These are phyloP conservation scores for Lanmaoa rubissima DNA, from an alignment of 768 basidiomycete genomes.

Conservation along the genomic window DNA sequence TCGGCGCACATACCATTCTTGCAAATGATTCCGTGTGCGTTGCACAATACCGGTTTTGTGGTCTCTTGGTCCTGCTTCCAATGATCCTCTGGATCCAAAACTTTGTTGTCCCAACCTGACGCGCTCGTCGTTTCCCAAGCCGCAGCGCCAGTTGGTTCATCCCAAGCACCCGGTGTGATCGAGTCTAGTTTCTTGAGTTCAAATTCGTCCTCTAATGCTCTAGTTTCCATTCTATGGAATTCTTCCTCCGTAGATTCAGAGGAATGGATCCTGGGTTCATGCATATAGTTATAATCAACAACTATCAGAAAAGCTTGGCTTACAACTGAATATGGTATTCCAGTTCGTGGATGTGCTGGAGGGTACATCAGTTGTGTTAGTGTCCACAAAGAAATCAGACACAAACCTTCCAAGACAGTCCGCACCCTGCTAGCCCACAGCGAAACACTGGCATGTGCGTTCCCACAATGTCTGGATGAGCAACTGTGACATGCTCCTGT, in stretches of 20 bases:
- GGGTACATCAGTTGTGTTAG: too few relatives aligned
- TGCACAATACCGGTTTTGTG: constrained; percentile 22
- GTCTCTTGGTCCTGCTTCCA: constrained; percentile 17
- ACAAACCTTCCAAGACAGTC: too few relatives aligned
- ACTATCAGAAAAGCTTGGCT: too few relatives aligned
- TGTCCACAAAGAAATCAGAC: too few relatives aligned
- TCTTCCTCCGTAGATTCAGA: constrained; percentile 31
- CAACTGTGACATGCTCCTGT: too few relatives aligned
- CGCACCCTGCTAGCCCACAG: too few relatives aligned
- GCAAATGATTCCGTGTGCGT: constrained; percentile 34
- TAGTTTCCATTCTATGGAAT: constrained; percentile 26
- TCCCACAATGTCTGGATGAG: too few relatives aligned
- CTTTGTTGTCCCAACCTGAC: constrained; percentile 14
- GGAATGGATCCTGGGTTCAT: constrained; percentile 9
- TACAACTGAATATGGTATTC: too few relatives aligned
- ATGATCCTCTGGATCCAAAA: constrained; percentile 21
- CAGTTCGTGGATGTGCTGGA: too few relatives aligned
- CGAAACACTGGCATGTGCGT: too few relatives aligned
- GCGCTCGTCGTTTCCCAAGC: constrained; percentile 1
- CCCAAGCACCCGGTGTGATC: constrained; percentile 27
- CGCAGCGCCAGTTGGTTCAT: background rate
- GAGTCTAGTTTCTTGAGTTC: constrained; percentile 22
- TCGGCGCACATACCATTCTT: constrained; percentile 37
- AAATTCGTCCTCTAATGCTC: constrained; percentile 7
- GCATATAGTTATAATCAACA: too few relatives aligned